Conservation (phyloP, 2,329 filamentous ascomycete species). For the Dryadomyces quercus-mongolicae region DNA sequence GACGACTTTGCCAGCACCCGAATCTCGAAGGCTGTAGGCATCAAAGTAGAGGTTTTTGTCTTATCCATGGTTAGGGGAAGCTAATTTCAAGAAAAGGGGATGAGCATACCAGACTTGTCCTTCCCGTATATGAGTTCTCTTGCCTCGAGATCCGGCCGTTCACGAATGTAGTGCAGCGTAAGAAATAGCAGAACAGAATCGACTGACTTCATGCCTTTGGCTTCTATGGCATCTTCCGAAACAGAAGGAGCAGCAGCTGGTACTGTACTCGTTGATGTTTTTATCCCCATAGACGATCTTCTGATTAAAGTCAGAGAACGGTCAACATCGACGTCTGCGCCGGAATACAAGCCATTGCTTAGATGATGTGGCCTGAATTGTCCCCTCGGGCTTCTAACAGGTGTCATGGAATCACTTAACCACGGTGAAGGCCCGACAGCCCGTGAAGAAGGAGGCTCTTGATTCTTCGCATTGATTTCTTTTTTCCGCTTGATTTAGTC, state of each 20-base stretch:
- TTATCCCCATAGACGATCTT: too few species aligned
- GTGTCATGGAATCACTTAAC: too few species aligned
- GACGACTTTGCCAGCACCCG: background rate
- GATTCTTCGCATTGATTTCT: background rate
- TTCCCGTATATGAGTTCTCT: constrained; percentile 1
- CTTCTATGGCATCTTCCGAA: too few species aligned
- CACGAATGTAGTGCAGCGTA: background rate
- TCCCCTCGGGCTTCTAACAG: too few species aligned
- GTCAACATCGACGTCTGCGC: too few species aligned
- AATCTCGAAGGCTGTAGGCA: background rate
- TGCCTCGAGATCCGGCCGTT: background rate
- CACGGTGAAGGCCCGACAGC: too few species aligned
- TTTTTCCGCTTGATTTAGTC: background rate
- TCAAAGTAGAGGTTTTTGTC: background rate
- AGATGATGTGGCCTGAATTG: too few species aligned
- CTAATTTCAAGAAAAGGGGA: background rate
- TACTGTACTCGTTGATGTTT: too few species aligned
- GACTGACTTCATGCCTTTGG: background rate
- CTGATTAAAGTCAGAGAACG: too few species aligned
- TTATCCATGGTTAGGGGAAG: background rate
- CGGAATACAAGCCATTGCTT: too few species aligned
- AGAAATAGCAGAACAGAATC: background rate
- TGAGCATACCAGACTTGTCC: background rate
- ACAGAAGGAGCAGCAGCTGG: too few species aligned
- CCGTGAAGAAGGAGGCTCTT: background rate